phyloP scores from a whole-genome alignment of 1,284 basidiomycete species.

The Papiliotrema flavescens region DNA sequence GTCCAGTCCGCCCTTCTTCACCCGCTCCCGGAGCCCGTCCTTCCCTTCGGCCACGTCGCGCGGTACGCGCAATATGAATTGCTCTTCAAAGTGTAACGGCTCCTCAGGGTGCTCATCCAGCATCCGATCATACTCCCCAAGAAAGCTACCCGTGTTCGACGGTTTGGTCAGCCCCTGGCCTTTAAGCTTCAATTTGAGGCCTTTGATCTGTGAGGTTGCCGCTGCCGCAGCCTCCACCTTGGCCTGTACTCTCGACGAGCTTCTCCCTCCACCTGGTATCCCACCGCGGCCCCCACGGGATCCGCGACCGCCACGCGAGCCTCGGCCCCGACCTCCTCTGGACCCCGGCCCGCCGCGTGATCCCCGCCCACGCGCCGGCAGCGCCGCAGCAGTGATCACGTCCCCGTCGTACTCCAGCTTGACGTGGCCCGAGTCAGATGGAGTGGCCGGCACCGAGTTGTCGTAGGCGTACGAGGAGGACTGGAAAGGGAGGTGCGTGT shows the following conservation, averaged over 20 bases:
- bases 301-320: slow-evolving; percentile 8
- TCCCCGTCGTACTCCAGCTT: too few species aligned
- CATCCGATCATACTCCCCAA: slow-evolving; percentile 87
- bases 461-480: not conserved
- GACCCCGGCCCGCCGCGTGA: slow-evolving; percentile 5
- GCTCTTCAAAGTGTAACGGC: slow-evolving; percentile 88
- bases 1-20: slow-evolving; percentile 66
- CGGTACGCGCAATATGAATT: slow-evolving; percentile 90
- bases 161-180: slow-evolving; percentile 3
- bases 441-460: not conserved
- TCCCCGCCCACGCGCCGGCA: not conserved
- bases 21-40: slow-evolving; percentile 64
- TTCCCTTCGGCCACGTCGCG: slow-evolving; percentile 54
- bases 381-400: too few species aligned
- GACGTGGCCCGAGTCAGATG: not conserved
- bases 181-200: slow-evolving; percentile 42
- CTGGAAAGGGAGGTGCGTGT: not conserved
- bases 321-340: not conserved
- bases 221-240: slow-evolving; percentile 7
- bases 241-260: slow-evolving; percentile 13
- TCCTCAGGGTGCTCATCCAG: slow-evolving; percentile 91
- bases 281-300: slow-evolving; percentile 13
- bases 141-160: slow-evolving; percentile 60
- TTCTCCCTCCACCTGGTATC: slow-evolving; percentile 7
- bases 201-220: slow-evolving; percentile 5